These are phyloP conservation scores for Scutellaria galericulata DNA, from an alignment of 257 asterid species.

Conservation along the genomic window DNA sequence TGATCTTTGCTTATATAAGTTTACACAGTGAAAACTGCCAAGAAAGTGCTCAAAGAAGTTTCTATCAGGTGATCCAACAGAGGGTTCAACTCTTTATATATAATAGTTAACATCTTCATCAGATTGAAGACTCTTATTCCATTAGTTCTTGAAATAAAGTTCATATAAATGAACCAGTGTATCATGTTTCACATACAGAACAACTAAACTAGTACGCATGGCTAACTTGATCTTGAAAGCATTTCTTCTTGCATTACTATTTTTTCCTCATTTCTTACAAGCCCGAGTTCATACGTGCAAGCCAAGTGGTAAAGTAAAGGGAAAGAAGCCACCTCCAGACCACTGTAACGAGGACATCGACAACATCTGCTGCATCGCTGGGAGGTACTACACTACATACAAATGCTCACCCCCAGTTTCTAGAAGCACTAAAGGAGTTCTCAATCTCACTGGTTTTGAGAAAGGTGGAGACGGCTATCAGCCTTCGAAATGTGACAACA, in stretches of 20 bases:
- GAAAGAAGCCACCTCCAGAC: conserved; percentile 48
- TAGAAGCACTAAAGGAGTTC: conserved; percentile 42
- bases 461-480: conserved; percentile 43
- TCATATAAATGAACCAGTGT: no score
- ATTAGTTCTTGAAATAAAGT: no score
- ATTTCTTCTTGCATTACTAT: conserved; percentile 24
- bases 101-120: no score
- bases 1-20: no score
- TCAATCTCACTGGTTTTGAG: conserved; percentile 48
- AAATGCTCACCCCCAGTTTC: conserved; percentile 45
- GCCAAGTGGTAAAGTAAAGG: conserved; percentile 46
- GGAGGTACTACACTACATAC: conserved; percentile 43
- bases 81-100: no score
- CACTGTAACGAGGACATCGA: conserved; percentile 46
- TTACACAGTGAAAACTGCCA: no score
- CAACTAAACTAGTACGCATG: no score
- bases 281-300: conserved; percentile 39
- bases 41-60: no score
- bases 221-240: background rate
- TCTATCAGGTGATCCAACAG: no score
- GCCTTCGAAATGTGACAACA: conserved; percentile 45
- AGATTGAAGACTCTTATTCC: no score
- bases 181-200: no score
- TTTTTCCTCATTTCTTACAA: conserved; percentile 20
- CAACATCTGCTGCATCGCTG: conserved; percentile 44